phyloP scores from a whole-genome alignment of 495 filamentous ascomycete genomes.

The Venustampulla echinocandica region DNA sequence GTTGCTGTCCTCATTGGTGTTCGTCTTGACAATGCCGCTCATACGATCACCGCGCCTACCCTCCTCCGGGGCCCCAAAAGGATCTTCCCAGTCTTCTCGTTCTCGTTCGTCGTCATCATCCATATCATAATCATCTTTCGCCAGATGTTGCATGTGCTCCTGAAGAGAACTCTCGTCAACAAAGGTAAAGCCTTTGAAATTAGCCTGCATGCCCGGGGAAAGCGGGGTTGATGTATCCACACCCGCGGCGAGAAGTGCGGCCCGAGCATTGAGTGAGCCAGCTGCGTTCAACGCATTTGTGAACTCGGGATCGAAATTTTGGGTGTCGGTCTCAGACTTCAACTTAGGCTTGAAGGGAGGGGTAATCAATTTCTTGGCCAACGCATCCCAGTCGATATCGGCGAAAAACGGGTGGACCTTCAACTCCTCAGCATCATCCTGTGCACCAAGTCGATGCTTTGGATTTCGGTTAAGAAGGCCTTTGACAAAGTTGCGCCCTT shows the following conservation, averaged over 20 bases:
- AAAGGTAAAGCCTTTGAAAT: constrained; percentile 97
- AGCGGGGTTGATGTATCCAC: constrained; percentile 77
- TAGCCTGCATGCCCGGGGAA: constrained; percentile 90
- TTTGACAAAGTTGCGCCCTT: constrained; percentile 97
- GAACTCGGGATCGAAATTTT: constrained; percentile 98
- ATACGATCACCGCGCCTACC: constrained; percentile 52
- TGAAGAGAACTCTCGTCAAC: constrained; percentile 96
- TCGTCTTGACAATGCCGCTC: constrained; percentile 63
- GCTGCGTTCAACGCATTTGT: constrained; percentile 83
- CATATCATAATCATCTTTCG: constrained; percentile 61
- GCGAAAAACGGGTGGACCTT: constrained; percentile 91
- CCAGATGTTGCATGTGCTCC: constrained; percentile 65
- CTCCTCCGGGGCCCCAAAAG: constrained; percentile 32
- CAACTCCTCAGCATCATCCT: constrained; percentile 85
- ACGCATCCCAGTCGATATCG: constrained; percentile 84
- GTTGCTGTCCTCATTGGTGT: constrained; percentile 56
- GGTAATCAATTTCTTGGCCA: constrained; percentile 83
- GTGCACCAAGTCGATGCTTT: constrained; percentile 86
- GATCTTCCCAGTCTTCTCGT: constrained; percentile 36
- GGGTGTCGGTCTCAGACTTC: constrained; percentile 89
- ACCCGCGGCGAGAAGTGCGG: constrained; percentile 67
- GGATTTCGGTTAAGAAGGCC: constrained; percentile 94
- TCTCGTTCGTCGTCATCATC: constrained; percentile 44
- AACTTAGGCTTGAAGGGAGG: constrained; percentile 97
- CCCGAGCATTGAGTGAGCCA: constrained; percentile 82